Evolutionary conservation across 2,329 filamentous ascomycete species (phyloP), one percentile per base, ranked within the genome.

Genomic region (Diaporthe australafricana): DNA sequence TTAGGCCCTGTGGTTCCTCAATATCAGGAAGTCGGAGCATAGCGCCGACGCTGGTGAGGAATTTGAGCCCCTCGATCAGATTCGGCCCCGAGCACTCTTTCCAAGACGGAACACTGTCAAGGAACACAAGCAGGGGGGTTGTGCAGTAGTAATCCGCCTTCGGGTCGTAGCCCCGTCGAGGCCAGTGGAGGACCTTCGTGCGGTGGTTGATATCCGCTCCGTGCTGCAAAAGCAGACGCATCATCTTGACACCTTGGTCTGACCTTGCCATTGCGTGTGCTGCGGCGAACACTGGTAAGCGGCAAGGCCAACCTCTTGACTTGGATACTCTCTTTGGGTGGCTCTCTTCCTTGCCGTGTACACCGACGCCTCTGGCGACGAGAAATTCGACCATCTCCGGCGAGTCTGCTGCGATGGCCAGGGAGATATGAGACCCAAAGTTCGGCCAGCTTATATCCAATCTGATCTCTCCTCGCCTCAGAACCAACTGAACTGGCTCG

Each of bases 21-120:
- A 32, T 5, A 25, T 47, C 40, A 48, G 40, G 40, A 22, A 62
- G 25, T 11, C 6, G 40, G 20, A 47, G 12, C 27, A 22, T 9
- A 5, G 40, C 57, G 42, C 40, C 40, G 3, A 32, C 25, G 25
- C 22, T 22, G 40, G 17, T 32, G 20, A 63, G 27, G n/a, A 47
- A 17, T 8, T 0, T n/a, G 27, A 47, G 40, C 25, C 40, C 57
- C 30, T 47, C 57, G 27, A 48, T 12, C 3, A 32, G 6, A 27
- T 63, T 25, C 57, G 27, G 40, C 20, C 57, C 27, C 8, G 20
- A 0, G 3, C 40, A 17, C 5, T 63, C 57, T 22, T 48, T 32
- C 57, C 57, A 45, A n/a, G 57, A 47, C 40, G 5, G 17, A 9
- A 63, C 25, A 11, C 57, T 63, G 57, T 63, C 57, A 4, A 63